Percentiles rank a stretch among this genome's conserved stretches.
phyloP scores from a whole-genome alignment of 2,329 filamentous ascomycete genomes.

The Aureobasidium musti region DNA sequence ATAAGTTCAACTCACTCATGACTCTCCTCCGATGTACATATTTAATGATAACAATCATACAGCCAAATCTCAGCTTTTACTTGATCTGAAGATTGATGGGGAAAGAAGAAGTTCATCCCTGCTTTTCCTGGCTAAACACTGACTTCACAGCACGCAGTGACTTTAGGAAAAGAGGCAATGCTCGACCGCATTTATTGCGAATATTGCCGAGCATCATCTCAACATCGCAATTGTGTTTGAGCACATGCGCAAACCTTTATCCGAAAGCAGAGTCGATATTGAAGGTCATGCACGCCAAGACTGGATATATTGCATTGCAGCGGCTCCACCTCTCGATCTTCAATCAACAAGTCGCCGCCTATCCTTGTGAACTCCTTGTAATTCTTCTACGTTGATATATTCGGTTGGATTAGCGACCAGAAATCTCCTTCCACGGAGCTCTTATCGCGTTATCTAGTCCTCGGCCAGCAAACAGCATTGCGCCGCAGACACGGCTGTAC shows the following conservation, averaged over 20 bases:
- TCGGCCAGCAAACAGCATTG: not conserved
- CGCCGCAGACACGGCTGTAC: not conserved
- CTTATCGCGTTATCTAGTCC: not conserved
- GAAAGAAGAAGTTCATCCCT: not conserved
- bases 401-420: too few relatives aligned
- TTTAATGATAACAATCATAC: not conserved
- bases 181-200: too few relatives aligned
- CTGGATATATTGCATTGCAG: slow-evolving; percentile 18
- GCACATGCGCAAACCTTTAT: not conserved
- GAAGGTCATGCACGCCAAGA: slow-evolving; percentile 12
- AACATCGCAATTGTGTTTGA: not conserved
- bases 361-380: too few relatives aligned
- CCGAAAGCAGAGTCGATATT: not conserved
- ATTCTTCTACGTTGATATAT: not conserved
- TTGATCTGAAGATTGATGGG: not conserved
- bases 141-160: not conserved
- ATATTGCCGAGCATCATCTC: too few relatives aligned
- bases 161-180: not conserved
- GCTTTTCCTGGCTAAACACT: not conserved
- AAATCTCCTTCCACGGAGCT: not conserved
- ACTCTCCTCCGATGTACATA: not conserved
- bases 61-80: not conserved
- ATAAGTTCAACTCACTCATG: not conserved
- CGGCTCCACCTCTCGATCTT: not conserved
- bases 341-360: too few relatives aligned